phyloP scores from a whole-genome alignment of 306 rosid species.

The Cicer judaicum region DNA sequence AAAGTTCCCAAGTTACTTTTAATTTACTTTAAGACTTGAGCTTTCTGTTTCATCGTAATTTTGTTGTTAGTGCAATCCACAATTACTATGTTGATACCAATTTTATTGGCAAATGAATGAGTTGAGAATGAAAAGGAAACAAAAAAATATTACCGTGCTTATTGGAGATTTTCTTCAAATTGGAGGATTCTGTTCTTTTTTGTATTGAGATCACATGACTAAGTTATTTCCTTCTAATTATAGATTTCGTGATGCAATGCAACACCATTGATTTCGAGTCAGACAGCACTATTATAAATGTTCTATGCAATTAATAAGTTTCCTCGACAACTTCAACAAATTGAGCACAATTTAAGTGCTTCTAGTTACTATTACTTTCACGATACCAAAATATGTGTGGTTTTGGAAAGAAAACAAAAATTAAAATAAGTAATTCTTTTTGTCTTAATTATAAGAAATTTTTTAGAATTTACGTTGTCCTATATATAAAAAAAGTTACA shows the following conservation, averaged over 20 bases:
- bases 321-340: constrained; percentile 40
- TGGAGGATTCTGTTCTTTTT: constrained; percentile 25
- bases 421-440: too few species aligned
- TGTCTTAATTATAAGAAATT: too few species aligned
- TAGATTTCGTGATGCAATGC: constrained; percentile 30
- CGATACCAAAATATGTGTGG: too few species aligned
- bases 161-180: constrained; percentile 4
- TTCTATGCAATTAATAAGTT: constrained; percentile 24
- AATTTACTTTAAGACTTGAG: constrained; percentile 12
- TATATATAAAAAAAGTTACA: too few species aligned
- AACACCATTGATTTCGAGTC: constrained; percentile 27
- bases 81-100: not conserved
- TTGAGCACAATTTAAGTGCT: constrained; percentile 33
- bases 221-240: not conserved
- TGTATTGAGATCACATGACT: constrained; percentile 7
- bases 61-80: constrained; percentile 29
- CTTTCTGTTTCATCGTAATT: constrained; percentile 23
- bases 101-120: constrained; percentile 35
- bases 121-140: constrained; percentile 11
- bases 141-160: not conserved
- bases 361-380: too few species aligned
- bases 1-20: not conserved
- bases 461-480: too few species aligned
- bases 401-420: too few species aligned
- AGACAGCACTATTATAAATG: constrained; percentile 42